Percentiles rank a stretch among this genome's conserved stretches.
These are phyloP conservation scores for Quercus berberidifolia DNA, from an alignment of 306 rosid species.

Conservation along the genomic window DNA sequence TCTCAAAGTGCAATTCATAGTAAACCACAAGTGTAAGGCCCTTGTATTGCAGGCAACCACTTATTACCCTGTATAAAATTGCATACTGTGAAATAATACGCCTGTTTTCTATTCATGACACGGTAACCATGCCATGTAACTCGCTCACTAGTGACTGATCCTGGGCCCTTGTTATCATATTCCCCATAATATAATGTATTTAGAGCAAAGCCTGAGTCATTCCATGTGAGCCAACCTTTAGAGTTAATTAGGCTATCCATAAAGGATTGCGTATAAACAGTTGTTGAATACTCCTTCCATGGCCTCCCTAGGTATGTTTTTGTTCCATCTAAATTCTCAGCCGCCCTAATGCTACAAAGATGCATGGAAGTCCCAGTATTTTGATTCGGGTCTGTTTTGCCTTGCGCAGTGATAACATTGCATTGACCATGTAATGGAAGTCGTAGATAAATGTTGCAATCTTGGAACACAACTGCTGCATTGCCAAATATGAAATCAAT, in stretches of 20 bases:
- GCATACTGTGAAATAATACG: constrained; percentile 33
- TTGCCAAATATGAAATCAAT: constrained; percentile 65
- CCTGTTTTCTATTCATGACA: constrained; percentile 7
- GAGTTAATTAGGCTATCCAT: constrained; percentile 48
- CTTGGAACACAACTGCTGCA: constrained; percentile 47
- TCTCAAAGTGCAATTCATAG: not conserved
- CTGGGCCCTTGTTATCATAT: constrained; percentile 44
- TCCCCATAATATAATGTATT: constrained; percentile 58
- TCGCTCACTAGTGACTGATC: constrained; percentile 36
- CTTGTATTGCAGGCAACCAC: constrained; percentile 40
- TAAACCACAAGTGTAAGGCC: constrained; percentile 41
- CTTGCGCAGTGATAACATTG: constrained; percentile 57
- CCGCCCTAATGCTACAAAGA: constrained; percentile 32
- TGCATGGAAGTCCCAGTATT: constrained; percentile 44
- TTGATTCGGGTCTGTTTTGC: constrained; percentile 40
- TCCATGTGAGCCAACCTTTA: constrained; percentile 59
- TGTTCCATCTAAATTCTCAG: constrained; percentile 23
- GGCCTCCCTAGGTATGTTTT: constrained; percentile 52
- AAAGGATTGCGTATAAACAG: constrained; percentile 41
- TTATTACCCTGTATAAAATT: constrained; percentile 41
- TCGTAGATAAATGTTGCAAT: constrained; percentile 39
- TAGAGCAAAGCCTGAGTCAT: constrained; percentile 34
- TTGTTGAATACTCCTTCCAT: constrained; percentile 59
- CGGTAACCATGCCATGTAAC: constrained; percentile 14
- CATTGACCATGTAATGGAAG: constrained; percentile 39